Evolutionary conservation across 2,329 filamentous ascomycete species (phyloP).

Genomic region (Hypocrella siamensis): DNA sequence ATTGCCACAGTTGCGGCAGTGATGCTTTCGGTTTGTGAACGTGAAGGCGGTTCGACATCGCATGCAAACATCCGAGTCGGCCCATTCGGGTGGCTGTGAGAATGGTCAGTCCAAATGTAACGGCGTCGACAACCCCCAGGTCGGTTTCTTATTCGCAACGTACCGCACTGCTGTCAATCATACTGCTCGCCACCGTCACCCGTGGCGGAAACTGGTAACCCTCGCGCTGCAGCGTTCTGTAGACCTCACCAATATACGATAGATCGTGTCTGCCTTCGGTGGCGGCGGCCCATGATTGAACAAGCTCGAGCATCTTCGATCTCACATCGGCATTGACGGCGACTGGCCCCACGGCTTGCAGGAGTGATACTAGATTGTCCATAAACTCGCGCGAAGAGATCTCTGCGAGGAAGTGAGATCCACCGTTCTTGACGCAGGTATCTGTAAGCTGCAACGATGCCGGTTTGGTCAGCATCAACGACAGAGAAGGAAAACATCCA

Average conservation of each 20-base stretch:
- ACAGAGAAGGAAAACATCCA: neutral
- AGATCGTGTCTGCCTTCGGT: slow-evolving; percentile 74
- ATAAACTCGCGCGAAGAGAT: slow-evolving; percentile 96
- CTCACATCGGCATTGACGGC: slow-evolving; percentile 76
- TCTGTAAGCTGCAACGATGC: slow-evolving; percentile 62
- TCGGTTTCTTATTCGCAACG: slow-evolving; percentile 32
- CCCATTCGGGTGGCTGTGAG: slow-evolving; percentile 83
- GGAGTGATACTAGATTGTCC: slow-evolving; percentile 84
- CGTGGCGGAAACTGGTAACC: slow-evolving; percentile 82
- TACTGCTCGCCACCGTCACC: slow-evolving; percentile 78
- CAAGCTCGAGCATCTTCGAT: slow-evolving; percentile 78
- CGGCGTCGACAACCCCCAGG: neutral
- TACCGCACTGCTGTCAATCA: slow-evolving; percentile 94
- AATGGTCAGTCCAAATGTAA: neutral
- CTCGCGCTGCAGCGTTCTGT: slow-evolving; percentile 66
- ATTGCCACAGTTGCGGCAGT: slow-evolving; percentile 94
- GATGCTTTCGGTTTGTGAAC: slow-evolving; percentile 96
- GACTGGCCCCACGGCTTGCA: slow-evolving; percentile 61
- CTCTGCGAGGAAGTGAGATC: slow-evolving; percentile 84
- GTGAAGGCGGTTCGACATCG: slow-evolving; percentile 89
- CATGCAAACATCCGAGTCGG: slow-evolving; percentile 97
- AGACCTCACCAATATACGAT: slow-evolving; percentile 77
- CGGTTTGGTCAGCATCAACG: neutral
- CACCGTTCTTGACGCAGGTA: slow-evolving; percentile 97
- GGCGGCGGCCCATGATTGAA: slow-evolving; percentile 85